Evolutionary conservation across 169 alveolate genomes (phyloP), one percentile per base, ranked within the genome.

Genomic region (Babesia bovis): DNA sequence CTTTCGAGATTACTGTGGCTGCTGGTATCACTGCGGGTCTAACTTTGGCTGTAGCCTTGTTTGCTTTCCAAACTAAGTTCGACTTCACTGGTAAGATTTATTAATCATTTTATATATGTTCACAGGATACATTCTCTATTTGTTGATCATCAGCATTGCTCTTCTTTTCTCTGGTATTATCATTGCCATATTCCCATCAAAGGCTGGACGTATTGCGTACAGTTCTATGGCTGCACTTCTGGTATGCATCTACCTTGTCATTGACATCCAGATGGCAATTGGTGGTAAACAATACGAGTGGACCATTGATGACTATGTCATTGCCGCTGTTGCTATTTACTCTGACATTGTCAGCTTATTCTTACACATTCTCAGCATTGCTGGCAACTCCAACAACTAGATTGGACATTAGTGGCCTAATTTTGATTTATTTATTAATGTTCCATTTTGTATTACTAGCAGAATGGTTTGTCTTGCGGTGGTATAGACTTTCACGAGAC

Each of bases 231-330:
- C 92, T 19, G 94, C 94, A 12, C 56, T 90, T 68, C 28, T 93
- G n/a, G 85, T 93, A 63, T 89, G 95, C 47, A 52, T 94, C 57
- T 92, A 92, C 56, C 76, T 95, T 44, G 90, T 95, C 61, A 91
- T 91, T 66, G 97, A 93, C 63, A 88, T 94, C 5, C 98, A 96
- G 86, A 65, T 89, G 69, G 93, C 93, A 68, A 76, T 94, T 50
- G 97, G 97, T 23, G 94, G 91, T 59, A 90, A 89, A 56, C 89
- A 84, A 59, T 81, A 89, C 77, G 94, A 94, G 74, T 94, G 89
- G 76, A 60, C 94, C 21, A 78, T 92, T n/a, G 98, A 95, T 68
- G 98, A 95, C 70, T 95, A 95, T 75, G 90, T 92, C 61, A 84
- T 94, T 38, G 98, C 97, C 38, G 92, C 98, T 0, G 67, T 92